These are phyloP conservation scores for Heliocybe sulcata DNA, from an alignment of 1,284 basidiomycete genomes.

Conservation along the genomic window DNA sequence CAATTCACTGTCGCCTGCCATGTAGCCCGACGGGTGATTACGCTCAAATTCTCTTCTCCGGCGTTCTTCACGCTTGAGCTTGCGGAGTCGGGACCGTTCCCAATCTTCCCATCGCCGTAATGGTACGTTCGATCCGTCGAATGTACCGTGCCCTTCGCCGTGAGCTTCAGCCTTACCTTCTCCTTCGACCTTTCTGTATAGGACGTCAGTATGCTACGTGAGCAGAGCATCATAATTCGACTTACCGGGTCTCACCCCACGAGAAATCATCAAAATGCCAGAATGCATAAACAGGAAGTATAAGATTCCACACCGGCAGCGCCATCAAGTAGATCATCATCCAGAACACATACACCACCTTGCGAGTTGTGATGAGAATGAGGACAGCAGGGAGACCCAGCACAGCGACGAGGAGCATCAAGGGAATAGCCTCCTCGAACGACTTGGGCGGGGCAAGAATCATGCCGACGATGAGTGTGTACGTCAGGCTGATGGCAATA, in stretches of 20 bases:
- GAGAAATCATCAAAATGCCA: conserved; percentile 99
- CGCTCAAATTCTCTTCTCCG: conserved; percentile 77
- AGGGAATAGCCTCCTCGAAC: conserved; percentile 92
- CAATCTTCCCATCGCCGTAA: conserved; percentile 98
- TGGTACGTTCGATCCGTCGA: conserved; percentile 65
- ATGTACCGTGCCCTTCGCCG: conserved; percentile 54
- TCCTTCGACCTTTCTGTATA: conserved; percentile 84
- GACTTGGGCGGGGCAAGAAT: conserved; percentile 74
- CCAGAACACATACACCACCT: conserved; percentile 96
- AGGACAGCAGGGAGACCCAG: conserved; percentile 91
- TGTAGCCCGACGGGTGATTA: conserved; percentile 60
- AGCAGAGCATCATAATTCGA: conserved; percentile 6
- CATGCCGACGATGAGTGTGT: conserved; percentile 81
- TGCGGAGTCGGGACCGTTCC: conserved; percentile 95
- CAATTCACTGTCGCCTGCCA: conserved; percentile 51
- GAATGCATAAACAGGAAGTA: conserved; percentile 92
- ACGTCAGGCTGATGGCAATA: conserved; percentile 90
- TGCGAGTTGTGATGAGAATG: conserved; percentile 91
- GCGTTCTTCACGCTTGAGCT: conserved; percentile 85
- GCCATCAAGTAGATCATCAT: conserved; percentile 94
- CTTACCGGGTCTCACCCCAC: conserved; percentile 94
- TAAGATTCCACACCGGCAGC: conserved; percentile 92
- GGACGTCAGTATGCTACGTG: conserved; percentile 2
- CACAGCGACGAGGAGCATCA: conserved; percentile 85
- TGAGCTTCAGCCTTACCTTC: conserved; percentile 67